These are phyloP conservation scores for Petunia axillaris DNA, from an alignment of 257 asterid species.

Conservation along the genomic window DNA sequence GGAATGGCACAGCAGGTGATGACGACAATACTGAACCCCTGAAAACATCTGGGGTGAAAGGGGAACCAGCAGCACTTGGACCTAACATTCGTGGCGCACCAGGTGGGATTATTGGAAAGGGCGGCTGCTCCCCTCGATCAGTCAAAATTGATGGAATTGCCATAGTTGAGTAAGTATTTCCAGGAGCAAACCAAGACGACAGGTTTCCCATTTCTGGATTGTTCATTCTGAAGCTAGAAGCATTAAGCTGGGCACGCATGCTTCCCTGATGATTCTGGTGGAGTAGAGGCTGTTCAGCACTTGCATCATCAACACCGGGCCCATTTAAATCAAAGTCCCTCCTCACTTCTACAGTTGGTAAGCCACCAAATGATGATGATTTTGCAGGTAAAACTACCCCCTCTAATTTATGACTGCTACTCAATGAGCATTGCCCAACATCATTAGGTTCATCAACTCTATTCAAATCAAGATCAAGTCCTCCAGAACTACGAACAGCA, in stretches of 20 bases:
- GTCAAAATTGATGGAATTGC: conserved; percentile 61
- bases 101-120: conserved; percentile 59
- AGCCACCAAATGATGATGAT: conserved; percentile 33
- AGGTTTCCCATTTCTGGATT: conserved; percentile 54
- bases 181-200: conserved; percentile 77
- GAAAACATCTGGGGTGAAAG: conserved; percentile 40
- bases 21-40: conserved; percentile 50
- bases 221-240: conserved; percentile 47
- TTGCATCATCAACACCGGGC: conserved; percentile 49
- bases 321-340: conserved; percentile 63
- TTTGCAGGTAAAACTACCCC: conserved; percentile 31
- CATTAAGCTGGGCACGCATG: conserved; percentile 48
- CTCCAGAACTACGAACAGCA: conserved; percentile 39
- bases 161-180: conserved; percentile 56
- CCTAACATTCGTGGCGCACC: conserved; percentile 62
- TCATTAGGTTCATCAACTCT: conserved; percentile 50
- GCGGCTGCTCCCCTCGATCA: conserved; percentile 65
- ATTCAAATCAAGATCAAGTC: conserved; percentile 55
- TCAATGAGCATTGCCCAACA: conserved; percentile 40
- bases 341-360: conserved; percentile 38
- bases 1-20: conserved; percentile 49
- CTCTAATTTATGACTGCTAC: conserved; percentile 35
- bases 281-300: conserved; percentile 39
- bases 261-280: conserved; percentile 38
- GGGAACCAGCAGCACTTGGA: conserved; percentile 28